Evolutionary conservation across 208 protist genomes (phyloP), one percentile per base, ranked within the genome.

Genomic region (Acanthamoeba culbertsoni): DNA sequence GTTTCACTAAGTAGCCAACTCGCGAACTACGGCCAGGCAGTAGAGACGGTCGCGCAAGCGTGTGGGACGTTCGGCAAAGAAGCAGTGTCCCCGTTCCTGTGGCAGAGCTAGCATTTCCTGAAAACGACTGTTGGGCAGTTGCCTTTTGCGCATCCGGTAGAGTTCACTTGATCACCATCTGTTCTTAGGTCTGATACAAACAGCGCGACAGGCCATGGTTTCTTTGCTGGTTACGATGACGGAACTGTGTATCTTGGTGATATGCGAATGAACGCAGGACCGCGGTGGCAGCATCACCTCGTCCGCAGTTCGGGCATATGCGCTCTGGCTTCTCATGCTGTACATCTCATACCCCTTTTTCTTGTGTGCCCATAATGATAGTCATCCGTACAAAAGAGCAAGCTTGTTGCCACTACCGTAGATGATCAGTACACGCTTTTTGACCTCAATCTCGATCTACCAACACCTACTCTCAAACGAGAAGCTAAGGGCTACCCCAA

Each of bases 221-320:
- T 84, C 73, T 84, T 84, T 55, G 73, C 73, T 1, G 73, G 73
- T 26, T 84, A 84, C 26, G 73, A 84, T 43, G 73, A 84, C 28
- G 73, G 73, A 26, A 53, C 0, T 20, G 73, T 84, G 73, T 84
- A 84, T 28, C 10, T 84, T 20, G 23, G 43, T 7, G 73, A 84
- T 5, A 26, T 84, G 7, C 73, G 73, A 1, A 48, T 55, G 43
- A 48, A 84, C 43, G 43, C 73, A 2, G 28, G 26, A 26, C 73
- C 73, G 14, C 73, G 73, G 26, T 84, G 73, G 73, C 73, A 57
- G 73, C 73, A 84, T 43, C 40, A 55, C 43, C 43, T 84, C 28
- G 73, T 55, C 43, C 43, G 73, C 43, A 84, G 73, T n/a, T 84
- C 73, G 20, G 73, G 73, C 73, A 84, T 84, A 20, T 84, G 73